Evolutionary conservation across 257 asterid genomes (phyloP).

Genomic region (Rauvolfia tetraphylla): DNA sequence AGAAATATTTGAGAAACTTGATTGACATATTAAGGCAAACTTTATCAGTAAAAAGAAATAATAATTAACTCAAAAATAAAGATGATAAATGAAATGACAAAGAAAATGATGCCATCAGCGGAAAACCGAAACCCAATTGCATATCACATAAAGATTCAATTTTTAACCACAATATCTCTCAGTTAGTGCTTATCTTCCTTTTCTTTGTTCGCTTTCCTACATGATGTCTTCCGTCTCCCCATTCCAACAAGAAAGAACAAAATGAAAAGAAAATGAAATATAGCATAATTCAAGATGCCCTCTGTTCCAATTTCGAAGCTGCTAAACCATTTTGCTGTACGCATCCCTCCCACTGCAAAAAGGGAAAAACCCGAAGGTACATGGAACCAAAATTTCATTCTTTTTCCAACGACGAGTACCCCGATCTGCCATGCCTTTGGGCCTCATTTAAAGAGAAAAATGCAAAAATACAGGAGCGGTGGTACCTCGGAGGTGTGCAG

Average conservation of each 20-base stretch:
- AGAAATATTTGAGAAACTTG: neutral
- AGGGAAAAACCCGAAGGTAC: neutral
- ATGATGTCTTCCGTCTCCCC: neutral
- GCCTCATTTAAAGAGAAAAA: neutral
- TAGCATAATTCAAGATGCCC: neutral
- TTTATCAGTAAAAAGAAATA: neutral
- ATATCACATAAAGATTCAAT: neutral
- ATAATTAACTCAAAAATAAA: too few relatives aligned
- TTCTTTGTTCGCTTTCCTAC: neutral
- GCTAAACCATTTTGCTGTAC: neutral
- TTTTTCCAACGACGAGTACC: neutral
- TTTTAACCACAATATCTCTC: neutral
- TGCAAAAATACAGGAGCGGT: too few relatives aligned
- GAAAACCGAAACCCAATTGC: neutral
- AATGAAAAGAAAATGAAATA: neutral
- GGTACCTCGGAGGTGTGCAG: too few relatives aligned
- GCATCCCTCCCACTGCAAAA: neutral
- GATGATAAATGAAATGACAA: too few relatives aligned
- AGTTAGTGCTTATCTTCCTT: neutral
- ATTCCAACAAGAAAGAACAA: too few relatives aligned
- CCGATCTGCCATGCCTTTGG: conserved; percentile 21
- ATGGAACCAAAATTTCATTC: neutral
- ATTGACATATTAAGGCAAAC: too few relatives aligned
- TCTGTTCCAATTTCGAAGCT: neutral
- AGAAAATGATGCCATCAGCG: neutral